These are phyloP conservation scores for Ceratobasidium sp. DNA, from an alignment of 1,284 basidiomycete genomes.

Conservation along the genomic window DNA sequence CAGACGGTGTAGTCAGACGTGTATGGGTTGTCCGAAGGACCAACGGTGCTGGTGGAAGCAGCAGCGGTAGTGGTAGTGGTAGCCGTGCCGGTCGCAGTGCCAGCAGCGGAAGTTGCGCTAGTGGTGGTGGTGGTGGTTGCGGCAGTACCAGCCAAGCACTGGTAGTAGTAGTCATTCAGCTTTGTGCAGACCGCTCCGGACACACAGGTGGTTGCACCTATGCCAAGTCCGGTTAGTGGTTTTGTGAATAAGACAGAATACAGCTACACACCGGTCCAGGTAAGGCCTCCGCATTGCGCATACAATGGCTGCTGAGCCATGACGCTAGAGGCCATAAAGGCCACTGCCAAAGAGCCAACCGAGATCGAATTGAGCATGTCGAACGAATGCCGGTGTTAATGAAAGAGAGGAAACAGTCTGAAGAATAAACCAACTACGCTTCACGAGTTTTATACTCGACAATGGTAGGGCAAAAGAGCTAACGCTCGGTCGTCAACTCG, in stretches of 20 bases:
- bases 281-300: slow-evolving; percentile 30
- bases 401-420: slow-evolving; percentile 32
- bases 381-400: slow-evolving; percentile 7
- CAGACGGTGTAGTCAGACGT: slow-evolving; percentile 41
- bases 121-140: not conserved
- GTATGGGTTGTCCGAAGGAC: slow-evolving; percentile 48
- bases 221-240: not conserved
- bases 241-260: not conserved
- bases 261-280: slow-evolving; percentile 10
- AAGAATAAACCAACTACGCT: not conserved
- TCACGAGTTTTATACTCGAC: slow-evolving; percentile 29
- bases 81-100: slow-evolving; percentile 21
- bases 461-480: not conserved
- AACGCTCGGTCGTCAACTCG: slow-evolving; percentile 16
- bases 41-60: slow-evolving; percentile 24
- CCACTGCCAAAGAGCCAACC: slow-evolving; percentile 39
- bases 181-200: slow-evolving; percentile 56
- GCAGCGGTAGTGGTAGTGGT: slow-evolving; percentile 3
- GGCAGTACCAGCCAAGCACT: slow-evolving; percentile 63
- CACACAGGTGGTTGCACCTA: slow-evolving; percentile 41
- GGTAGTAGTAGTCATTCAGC: slow-evolving; percentile 68
- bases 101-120: slow-evolving; percentile 21
- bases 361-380: slow-evolving; percentile 39
- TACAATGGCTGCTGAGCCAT: slow-evolving; percentile 28
- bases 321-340: slow-evolving; percentile 40